A percentile compares a stretch with the other conserved stretches of the same genome.
Evolutionary conservation across 805 yeast genomes (phyloP).

Genomic region (Candida lessepsii): DNA sequence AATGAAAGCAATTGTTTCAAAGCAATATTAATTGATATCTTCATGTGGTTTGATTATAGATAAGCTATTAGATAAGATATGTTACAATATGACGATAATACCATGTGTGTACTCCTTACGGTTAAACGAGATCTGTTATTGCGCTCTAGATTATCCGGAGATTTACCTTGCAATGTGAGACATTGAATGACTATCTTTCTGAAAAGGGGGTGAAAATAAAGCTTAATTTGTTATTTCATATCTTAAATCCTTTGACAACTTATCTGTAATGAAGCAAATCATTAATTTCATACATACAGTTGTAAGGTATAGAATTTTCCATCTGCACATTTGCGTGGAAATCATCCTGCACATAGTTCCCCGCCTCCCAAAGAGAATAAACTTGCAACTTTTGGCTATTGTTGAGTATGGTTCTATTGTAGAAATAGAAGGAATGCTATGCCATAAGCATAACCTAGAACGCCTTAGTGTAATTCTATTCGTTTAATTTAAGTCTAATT

Average conservation of each 20-base stretch:
- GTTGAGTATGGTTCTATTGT: too few relatives aligned
- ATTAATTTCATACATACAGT: background rate
- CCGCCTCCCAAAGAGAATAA: constrained; percentile 1
- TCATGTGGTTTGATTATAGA: too few relatives aligned
- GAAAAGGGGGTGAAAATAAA: too few relatives aligned
- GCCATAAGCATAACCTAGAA: too few relatives aligned
- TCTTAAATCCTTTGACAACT: too few relatives aligned
- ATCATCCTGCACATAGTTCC: constrained; percentile 2
- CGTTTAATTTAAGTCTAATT: too few relatives aligned
- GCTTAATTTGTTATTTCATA: too few relatives aligned
- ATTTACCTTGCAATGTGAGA: background rate
- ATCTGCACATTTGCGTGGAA: background rate
- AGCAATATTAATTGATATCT: too few relatives aligned
- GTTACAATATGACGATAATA: too few relatives aligned
- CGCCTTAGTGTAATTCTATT: too few relatives aligned
- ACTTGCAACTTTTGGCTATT: background rate
- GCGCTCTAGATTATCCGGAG: constrained; percentile 4
- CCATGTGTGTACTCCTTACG: background rate
- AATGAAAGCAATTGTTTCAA: background rate
- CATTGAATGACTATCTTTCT: too few relatives aligned
- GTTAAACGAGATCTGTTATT: background rate
- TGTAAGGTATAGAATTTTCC: constrained; percentile 4
- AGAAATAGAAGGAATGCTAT: background rate
- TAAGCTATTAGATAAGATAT: too few relatives aligned
- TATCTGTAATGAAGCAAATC: background rate